Evolutionary conservation across 2,329 filamentous ascomycete species (phyloP), one percentile per base, ranked within the genome.

Genomic region (Elsinoe fawcettii): DNA sequence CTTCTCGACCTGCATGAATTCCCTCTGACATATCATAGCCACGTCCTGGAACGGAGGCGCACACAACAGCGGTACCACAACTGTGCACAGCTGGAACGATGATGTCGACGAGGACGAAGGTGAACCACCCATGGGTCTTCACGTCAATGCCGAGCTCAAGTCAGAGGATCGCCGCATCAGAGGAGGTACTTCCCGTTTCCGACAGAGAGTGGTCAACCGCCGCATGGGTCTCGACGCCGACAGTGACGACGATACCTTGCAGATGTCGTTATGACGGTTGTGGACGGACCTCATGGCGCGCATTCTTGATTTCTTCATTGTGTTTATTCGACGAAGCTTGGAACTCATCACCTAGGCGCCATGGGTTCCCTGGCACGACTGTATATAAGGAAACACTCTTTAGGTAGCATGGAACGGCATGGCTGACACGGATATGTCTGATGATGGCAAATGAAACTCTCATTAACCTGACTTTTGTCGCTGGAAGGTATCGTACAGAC

Each of bases 1-100:
- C 22, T 5, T 53, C 16, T 30, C 32, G 34, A 37, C 14, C 14
- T 14, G 2, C 32, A 14, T 23, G 12, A 30, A 44, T 22, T 12
- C 14, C 47, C n/a, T 25, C 57, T 63, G 22, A 61, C 39, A 32
- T 11, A 8, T 1, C 22, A 2, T 61, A 88, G 90, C 90, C 37
- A 93, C 90, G 7, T 83, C 85, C 0, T 90, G 88, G 85, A 91
- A 91, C 63, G 88, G 88, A 20, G 87, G 83, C 73, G 85, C 84
- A 49, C 83, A 86, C 69, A 79, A 83, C 0, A 77, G 81, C 14
- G 88, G 88, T 11, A 92, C 88, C 1, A 90, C 87, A 61, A 86
- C 86, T 0, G 70, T 92, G 16, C 90, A 95, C 67, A 82, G 82
- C 1, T 93, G 85, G 78, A 90, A 90, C 60, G 85, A 90, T 62